Conservation (phyloP, 2,329 filamentous ascomycete genomes). For the Alternaria arbusti region DNA sequence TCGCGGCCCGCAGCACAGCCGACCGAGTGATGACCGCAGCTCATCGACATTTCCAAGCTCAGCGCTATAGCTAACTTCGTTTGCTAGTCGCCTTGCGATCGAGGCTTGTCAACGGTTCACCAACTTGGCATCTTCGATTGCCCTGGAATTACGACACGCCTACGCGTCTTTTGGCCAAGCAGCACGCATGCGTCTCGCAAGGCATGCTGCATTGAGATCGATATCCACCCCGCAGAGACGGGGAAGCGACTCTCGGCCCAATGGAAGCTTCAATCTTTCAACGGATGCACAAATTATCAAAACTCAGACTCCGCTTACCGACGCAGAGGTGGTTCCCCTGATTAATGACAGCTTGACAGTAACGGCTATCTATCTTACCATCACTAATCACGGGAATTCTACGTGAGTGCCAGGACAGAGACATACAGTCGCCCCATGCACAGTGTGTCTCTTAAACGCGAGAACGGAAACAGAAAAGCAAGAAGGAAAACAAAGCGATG, state of each 20-base stretch:
- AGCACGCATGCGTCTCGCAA: not conserved
- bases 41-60: not conserved
- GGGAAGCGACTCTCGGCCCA: not conserved
- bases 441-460: not conserved
- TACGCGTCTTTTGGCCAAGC: slow-evolving; percentile 1
- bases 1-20: slow-evolving; percentile 13
- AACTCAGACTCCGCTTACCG: not conserved
- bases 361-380: not conserved
- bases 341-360: not conserved
- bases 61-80: not conserved
- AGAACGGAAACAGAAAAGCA: not conserved
- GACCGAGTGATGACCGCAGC: not conserved
- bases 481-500: not conserved
- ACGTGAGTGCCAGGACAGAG: not conserved
- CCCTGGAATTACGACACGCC: not conserved
- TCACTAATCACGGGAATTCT: not conserved
- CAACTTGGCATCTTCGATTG: not conserved
- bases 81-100: not conserved
- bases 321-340: not conserved
- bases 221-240: not conserved
- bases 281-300: not conserved
- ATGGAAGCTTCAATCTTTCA: not conserved
- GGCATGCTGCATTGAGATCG: not conserved
- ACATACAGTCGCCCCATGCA: not conserved
- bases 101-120: not conserved